Percentiles rank a stretch among this genome's conserved stretches.
Conservation (phyloP, 163 green algal genomes). For the Chlamydomonas reinhardtii region DNA sequence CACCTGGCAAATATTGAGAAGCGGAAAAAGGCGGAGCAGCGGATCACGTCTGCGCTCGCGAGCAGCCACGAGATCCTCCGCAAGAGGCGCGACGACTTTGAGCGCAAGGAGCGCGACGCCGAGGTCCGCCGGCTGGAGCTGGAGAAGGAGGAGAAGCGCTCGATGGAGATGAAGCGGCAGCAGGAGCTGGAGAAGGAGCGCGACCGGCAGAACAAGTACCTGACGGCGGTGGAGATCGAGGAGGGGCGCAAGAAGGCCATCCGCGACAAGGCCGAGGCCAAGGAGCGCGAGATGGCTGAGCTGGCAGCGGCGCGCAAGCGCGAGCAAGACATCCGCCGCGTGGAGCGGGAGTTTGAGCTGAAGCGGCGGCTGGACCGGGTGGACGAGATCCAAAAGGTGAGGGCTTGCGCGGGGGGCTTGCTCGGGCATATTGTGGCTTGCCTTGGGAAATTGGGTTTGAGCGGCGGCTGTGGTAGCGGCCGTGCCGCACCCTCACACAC, state of each 20-base stretch:
- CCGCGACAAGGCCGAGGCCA: constrained; percentile 70
- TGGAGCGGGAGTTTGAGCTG: constrained; percentile 80
- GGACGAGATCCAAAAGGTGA: constrained; percentile 69
- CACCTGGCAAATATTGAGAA: constrained; percentile 69
- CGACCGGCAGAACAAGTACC: constrained; percentile 79
- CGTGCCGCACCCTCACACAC: too few relatives aligned
- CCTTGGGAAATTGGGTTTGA: too few relatives aligned
- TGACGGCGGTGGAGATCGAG: constrained; percentile 71
- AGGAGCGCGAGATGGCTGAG: constrained; percentile 80
- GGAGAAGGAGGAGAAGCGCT: constrained; percentile 51
- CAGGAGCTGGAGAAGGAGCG: constrained; percentile 67
- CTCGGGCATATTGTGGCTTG: too few relatives aligned
- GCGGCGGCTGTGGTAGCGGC: too few relatives aligned
- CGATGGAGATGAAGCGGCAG: constrained; percentile 71
- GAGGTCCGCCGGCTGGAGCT: constrained; percentile 69
- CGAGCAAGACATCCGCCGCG: constrained; percentile 72
- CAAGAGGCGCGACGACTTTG: constrained; percentile 78
- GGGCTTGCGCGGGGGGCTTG: not conserved
- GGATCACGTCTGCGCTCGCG: constrained; percentile 75
- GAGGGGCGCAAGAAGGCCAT: constrained; percentile 72
- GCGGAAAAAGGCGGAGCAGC: constrained; percentile 78
- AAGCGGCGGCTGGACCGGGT: constrained; percentile 65
- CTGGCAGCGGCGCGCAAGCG: constrained; percentile 69
- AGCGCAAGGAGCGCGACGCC: constrained; percentile 68
- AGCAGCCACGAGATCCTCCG: constrained; percentile 69